Percentiles rank a stretch among this genome's conserved stretches.
These are phyloP conservation scores for Leptomonas pyrrhocoris DNA, from an alignment of 208 protist species.

Conservation along the genomic window DNA sequence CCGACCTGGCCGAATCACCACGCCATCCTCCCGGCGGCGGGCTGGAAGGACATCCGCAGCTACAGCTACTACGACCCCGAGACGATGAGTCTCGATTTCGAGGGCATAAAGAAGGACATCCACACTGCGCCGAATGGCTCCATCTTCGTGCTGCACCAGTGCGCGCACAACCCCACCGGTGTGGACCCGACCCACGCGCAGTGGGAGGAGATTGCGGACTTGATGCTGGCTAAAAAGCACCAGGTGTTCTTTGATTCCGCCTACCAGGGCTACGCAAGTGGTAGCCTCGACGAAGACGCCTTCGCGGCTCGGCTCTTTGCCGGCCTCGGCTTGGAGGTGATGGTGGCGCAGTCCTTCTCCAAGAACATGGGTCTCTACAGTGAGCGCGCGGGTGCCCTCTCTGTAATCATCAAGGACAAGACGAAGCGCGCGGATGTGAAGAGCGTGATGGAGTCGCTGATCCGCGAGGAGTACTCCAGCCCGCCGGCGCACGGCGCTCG, in stretches of 20 bases:
- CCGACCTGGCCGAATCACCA: slow-evolving; percentile 92
- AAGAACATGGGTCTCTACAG: slow-evolving; percentile 99
- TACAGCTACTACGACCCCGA: slow-evolving; percentile 87
- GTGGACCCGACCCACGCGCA: slow-evolving; percentile 96
- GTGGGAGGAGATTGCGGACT: slow-evolving; percentile 94
- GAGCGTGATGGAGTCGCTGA: slow-evolving; percentile 79
- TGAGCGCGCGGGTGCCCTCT: slow-evolving; percentile 93
- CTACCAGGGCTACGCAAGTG: slow-evolving; percentile 97
- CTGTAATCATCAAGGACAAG: slow-evolving; percentile 67
- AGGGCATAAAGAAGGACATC: slow-evolving; percentile 85
- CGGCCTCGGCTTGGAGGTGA: slow-evolving; percentile 75
- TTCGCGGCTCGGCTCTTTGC: slow-evolving; percentile 83
- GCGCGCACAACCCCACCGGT: slow-evolving; percentile 99
- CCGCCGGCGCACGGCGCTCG: slow-evolving; percentile 96
- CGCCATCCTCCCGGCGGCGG: slow-evolving; percentile 59
- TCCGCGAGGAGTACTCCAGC: slow-evolving; percentile 94
- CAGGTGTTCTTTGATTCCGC: slow-evolving; percentile 97
- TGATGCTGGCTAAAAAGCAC: slow-evolving; percentile 82
- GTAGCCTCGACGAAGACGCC: slow-evolving; percentile 95
- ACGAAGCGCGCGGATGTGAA: slow-evolving; percentile 69
- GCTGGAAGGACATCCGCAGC: slow-evolving; percentile 57
- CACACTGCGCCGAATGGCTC: slow-evolving; percentile 75
- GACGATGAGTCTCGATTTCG: slow-evolving; percentile 79
- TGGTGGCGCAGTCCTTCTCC: slow-evolving; percentile 95
- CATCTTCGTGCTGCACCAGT: slow-evolving; percentile 97